phyloP scores from a whole-genome alignment of 352 stramenopile genomes.

The Globisporangium orthogonon region DNA sequence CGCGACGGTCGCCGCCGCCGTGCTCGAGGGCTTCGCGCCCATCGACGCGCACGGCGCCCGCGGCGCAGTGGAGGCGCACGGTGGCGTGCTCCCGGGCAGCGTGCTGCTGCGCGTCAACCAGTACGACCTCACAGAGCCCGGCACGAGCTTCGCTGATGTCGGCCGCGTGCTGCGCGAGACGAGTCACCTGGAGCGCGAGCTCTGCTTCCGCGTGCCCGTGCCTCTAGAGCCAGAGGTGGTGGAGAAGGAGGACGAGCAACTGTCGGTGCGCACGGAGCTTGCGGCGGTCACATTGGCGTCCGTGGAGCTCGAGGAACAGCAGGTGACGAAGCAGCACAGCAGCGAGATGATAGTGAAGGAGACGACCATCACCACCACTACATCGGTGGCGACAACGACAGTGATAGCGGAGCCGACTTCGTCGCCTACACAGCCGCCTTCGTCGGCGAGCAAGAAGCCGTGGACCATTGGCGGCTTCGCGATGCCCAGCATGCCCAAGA shows the following conservation, averaged over 20 bases:
- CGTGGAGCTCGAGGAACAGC: slow-evolving; percentile 8
- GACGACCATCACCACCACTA: neutral
- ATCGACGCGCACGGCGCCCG: slow-evolving; percentile 26
- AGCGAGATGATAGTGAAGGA: neutral
- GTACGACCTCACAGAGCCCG: slow-evolving; percentile 37
- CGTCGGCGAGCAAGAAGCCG: slow-evolving; percentile 7
- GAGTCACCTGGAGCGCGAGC: slow-evolving; percentile 33
- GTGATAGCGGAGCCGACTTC: neutral
- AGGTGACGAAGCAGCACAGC: neutral
- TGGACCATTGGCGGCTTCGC: slow-evolving; percentile 14
- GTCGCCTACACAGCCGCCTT: neutral
- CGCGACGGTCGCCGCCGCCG: slow-evolving; percentile 16
- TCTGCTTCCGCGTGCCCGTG: slow-evolving; percentile 38
- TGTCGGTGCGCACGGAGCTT: neutral
- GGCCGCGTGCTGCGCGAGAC: slow-evolving; percentile 51
- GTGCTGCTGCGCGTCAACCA: slow-evolving; percentile 57
- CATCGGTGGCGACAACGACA: neutral
- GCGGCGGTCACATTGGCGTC: slow-evolving; percentile 9
- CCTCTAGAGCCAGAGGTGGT: neutral
- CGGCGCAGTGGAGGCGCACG: slow-evolving; percentile 41
- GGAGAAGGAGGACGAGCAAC: slow-evolving; percentile 1
- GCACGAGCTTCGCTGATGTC: slow-evolving; percentile 51
- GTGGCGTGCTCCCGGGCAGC: slow-evolving; percentile 29
- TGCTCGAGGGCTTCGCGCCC: slow-evolving; percentile 64
- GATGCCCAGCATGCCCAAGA: slow-evolving; percentile 8